Conservation (phyloP, 2,329 filamentous ascomycete species). For the Pseudonectria foliicola region DNA sequence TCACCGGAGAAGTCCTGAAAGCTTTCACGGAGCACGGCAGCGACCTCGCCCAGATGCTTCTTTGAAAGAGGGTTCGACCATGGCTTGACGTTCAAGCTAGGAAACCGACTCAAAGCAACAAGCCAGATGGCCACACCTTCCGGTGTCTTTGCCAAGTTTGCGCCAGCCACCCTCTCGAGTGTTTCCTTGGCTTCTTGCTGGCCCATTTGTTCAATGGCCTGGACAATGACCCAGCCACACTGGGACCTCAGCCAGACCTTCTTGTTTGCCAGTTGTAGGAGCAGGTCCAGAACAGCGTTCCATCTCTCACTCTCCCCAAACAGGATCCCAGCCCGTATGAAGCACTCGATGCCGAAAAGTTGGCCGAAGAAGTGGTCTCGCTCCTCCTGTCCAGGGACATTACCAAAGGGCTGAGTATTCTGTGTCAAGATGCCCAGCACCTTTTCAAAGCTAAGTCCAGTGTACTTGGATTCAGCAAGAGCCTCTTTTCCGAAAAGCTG, state of each 20-base stretch:
- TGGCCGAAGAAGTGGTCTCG: constrained; percentile 79
- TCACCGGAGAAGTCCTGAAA: constrained; percentile 46
- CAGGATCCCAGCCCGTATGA: constrained; percentile 71
- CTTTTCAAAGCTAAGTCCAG: constrained; percentile 48
- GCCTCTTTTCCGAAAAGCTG: constrained; percentile 55
- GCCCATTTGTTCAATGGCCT: constrained; percentile 58
- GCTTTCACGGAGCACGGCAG: constrained; percentile 73
- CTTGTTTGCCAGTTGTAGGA: constrained; percentile 68
- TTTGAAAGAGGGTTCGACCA: constrained; percentile 73
- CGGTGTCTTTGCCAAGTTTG: constrained; percentile 68
- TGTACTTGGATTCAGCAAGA: constrained; percentile 40
- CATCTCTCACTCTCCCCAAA: constrained; percentile 55
- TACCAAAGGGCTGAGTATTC: constrained; percentile 48
- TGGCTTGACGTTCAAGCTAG: constrained; percentile 55
- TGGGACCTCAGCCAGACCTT: constrained; percentile 87
- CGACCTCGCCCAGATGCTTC: constrained; percentile 61
- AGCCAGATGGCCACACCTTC: constrained; percentile 91
- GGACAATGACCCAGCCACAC: constrained; percentile 74
- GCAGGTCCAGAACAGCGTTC: constrained; percentile 60
- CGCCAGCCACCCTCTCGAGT: constrained; percentile 53
- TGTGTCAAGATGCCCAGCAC: constrained; percentile 46
- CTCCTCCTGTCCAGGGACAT: constrained; percentile 63
- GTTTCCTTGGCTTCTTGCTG: constrained; percentile 53
- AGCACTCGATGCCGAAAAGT: constrained; percentile 79
- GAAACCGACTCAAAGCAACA: constrained; percentile 56